Conservation (phyloP, 345 rosid genomes). For the Erodium maritimum region DNA sequence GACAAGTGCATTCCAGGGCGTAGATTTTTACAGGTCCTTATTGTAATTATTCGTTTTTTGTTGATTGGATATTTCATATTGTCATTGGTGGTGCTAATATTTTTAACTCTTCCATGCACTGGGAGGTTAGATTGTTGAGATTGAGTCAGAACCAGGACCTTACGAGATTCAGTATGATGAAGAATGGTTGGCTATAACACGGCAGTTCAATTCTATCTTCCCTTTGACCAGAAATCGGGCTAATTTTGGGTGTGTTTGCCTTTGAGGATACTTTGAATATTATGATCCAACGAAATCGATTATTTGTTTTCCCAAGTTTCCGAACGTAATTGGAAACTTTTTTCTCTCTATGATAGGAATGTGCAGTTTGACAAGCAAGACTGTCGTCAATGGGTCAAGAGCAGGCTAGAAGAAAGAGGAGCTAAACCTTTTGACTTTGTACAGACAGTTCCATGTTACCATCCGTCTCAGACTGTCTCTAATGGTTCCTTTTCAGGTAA, state of each 20-base stretch:
- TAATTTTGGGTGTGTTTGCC: slow-evolving; percentile 42
- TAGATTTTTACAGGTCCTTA: slow-evolving; percentile 59
- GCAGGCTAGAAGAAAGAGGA: slow-evolving; percentile 50
- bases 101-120: not conserved
- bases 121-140: slow-evolving; percentile 45
- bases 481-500: slow-evolving; percentile 26
- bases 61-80: slow-evolving; percentile 7
- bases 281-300: not conserved
- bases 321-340: not conserved
- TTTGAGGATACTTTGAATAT: not conserved
- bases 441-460: slow-evolving; percentile 45
- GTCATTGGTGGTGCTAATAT: not conserved
- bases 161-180: slow-evolving; percentile 67
- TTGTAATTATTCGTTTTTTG: slow-evolving; percentile 1
- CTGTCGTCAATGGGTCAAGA: slow-evolving; percentile 54
- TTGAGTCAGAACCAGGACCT: slow-evolving; percentile 75
- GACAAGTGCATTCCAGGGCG: slow-evolving; percentile 73
- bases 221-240: slow-evolving; percentile 43
- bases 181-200: slow-evolving; percentile 77
- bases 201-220: slow-evolving; percentile 48
- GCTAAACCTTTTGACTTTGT: slow-evolving; percentile 66
- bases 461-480: slow-evolving; percentile 30
- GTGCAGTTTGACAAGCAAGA: slow-evolving; percentile 39
- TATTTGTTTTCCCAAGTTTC: too few species aligned
- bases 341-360: slow-evolving; percentile 21